These are phyloP conservation scores for Cajanus cajan DNA, from an alignment of 306 rosid species.

Conservation along the genomic window DNA sequence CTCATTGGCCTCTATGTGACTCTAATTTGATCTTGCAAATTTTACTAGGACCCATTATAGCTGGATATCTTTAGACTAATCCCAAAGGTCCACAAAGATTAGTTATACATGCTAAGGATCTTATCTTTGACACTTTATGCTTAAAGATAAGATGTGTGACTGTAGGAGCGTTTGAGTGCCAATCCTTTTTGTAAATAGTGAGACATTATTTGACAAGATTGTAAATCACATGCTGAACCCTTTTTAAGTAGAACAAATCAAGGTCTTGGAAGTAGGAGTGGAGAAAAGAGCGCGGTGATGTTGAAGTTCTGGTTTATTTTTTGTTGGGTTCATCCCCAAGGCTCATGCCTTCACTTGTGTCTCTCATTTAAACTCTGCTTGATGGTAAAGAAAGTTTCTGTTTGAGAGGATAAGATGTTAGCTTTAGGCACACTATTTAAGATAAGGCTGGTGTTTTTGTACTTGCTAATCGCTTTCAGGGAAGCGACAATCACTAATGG, in stretches of 20 bases:
- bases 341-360: conserved; percentile 1
- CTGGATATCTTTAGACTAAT: conserved; percentile 35
- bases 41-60: conserved; percentile 30
- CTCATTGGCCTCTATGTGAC: conserved; percentile 24
- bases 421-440: conserved; percentile 38
- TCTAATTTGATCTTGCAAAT: conserved; percentile 18
- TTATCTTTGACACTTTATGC: conserved; percentile 50
- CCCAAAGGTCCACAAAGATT: conserved; percentile 45
- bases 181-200: conserved; percentile 41
- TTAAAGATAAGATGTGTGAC: conserved; percentile 51
- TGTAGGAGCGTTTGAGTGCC: conserved; percentile 35
- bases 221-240: conserved; percentile 40
- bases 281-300: conserved; percentile 22
- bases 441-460: conserved; percentile 55
- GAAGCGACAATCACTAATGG: conserved; percentile 51
- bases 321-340: not conserved
- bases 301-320: conserved; percentile 23
- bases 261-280: conserved; percentile 24
- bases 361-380: conserved; percentile 13
- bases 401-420: conserved; percentile 46
- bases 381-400: conserved; percentile 19
- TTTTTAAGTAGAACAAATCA: conserved; percentile 22
- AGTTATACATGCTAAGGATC: conserved; percentile 40
- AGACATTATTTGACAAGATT: conserved; percentile 58
- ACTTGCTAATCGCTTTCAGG: conserved; percentile 46